Percentiles rank a stretch among this genome's conserved stretches.
Evolutionary conservation across 768 basidiomycete species (phyloP).

Genomic region (Mycena maculata): DNA sequence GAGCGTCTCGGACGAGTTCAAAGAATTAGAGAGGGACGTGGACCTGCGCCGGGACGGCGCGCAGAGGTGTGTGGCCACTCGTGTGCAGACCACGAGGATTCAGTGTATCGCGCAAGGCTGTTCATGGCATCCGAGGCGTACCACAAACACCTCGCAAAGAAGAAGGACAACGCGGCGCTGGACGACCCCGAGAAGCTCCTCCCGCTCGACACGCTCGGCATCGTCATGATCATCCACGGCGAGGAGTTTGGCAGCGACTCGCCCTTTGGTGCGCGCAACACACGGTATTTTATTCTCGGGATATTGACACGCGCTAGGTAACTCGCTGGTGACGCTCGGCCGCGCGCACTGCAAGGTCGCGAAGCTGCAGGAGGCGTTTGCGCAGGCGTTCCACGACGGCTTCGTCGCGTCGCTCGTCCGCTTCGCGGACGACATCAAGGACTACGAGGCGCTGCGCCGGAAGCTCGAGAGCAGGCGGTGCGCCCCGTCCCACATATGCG

Average conservation of each 20-base stretch:
- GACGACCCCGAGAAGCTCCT: slow-evolving; percentile 78
- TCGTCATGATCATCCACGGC: slow-evolving; percentile 89
- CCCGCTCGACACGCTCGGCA: slow-evolving; percentile 81
- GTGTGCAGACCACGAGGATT: background rate
- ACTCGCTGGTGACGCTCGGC: slow-evolving; percentile 79
- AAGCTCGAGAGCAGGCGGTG: slow-evolving; percentile 89
- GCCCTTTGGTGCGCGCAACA: slow-evolving; percentile 62
- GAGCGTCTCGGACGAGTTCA: slow-evolving; percentile 80
- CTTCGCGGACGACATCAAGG: slow-evolving; percentile 81
- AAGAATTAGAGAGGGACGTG: slow-evolving; percentile 85
- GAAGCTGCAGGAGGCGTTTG: slow-evolving; percentile 85
- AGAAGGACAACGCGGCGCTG: slow-evolving; percentile 72
- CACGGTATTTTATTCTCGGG: background rate
- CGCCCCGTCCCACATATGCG: background rate
- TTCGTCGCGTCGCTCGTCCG: slow-evolving; percentile 75
- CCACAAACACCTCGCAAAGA: slow-evolving; percentile 78
- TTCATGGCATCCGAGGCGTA: slow-evolving; percentile 79
- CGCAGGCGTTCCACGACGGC: slow-evolving; percentile 76
- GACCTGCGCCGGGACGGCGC: slow-evolving; percentile 82
- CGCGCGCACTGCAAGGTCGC: slow-evolving; percentile 89
- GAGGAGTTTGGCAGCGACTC: slow-evolving; percentile 85
- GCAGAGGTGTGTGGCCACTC: slow-evolving; percentile 63
- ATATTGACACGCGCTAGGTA: slow-evolving; percentile 56
- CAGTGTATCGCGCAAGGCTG: slow-evolving; percentile 58
- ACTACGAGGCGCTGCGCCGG: slow-evolving; percentile 84